Evolutionary conservation across 192 early-diverging fungal species (phyloP), one percentile per base, ranked within the genome.

Genomic region (Linnemannia schmuckeri): DNA sequence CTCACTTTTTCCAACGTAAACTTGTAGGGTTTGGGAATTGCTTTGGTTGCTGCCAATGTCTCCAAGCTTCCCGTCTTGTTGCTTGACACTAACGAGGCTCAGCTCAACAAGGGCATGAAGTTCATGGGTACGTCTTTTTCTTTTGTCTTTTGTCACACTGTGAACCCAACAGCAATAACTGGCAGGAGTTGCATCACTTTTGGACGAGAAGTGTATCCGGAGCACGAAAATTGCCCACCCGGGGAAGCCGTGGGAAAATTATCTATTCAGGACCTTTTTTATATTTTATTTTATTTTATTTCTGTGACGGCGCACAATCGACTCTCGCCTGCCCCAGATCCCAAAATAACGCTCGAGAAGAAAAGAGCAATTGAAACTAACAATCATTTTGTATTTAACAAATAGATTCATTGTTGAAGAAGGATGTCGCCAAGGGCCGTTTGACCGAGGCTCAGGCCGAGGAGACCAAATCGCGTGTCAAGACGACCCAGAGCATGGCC

Each of bases 401-500:
- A 54, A 72, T 92, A 94, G 97, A 98, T 85, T 90, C 92, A 30
- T 91, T 98, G 9, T 86, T 99, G 55, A 89, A 93, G 76, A 99
- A 99, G 92, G 98, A 98, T 79, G 91, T 99, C 7, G 76, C 93
- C 79, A 98, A 97, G 89, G 95, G 96, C 72, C 94, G 93, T 77
- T 94, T 97, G 88, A 96, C 97, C 9, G 93, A 93, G 77, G 94
- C 93, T 27, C 95, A 96, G 78, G 93, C 92, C 37, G 79, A 91
- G 27, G 90, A 92, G 37, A 92, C 93, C 52, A 90, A 90, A 66
- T 74, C 86, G 37, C 93, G 95, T 15, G 94, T 98, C 76, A 89
- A 88, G 20, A 90, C 94, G 38, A 94, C 92, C 6, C 72, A 89
- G 46, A 84, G 82, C 49, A 91, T 98, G 78, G 82, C 88, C 35